A percentile compares a stretch with the other conserved stretches of the same genome.
Evolutionary conservation across 1,139 yeast genomes (phyloP).

Genomic region (Candida sp.): DNA sequence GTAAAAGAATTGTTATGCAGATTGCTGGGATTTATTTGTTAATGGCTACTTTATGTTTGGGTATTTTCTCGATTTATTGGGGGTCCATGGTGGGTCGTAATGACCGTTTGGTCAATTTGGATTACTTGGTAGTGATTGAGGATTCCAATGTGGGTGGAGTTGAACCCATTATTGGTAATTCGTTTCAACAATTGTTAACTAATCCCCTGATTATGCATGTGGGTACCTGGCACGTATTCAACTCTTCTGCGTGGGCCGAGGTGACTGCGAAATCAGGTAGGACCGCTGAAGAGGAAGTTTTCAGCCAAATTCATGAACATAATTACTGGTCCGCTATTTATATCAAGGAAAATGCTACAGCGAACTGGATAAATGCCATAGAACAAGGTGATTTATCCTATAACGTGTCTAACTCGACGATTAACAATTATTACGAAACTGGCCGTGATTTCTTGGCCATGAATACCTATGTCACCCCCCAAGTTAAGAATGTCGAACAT

Average conservation of each 20-base stretch:
- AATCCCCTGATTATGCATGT: slow-evolving; percentile 14
- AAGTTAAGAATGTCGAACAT: slow-evolving; percentile 7
- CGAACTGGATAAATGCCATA: slow-evolving; percentile 25
- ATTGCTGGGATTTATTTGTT: slow-evolving; percentile 15
- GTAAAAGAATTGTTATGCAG: slow-evolving; percentile 15
- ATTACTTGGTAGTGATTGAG: slow-evolving; percentile 40
- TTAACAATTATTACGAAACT: slow-evolving; percentile 32
- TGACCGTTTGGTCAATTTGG: slow-evolving; percentile 25
- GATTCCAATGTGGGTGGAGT: slow-evolving; percentile 22
- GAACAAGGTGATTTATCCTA: slow-evolving; percentile 20
- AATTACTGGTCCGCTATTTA: slow-evolving; percentile 42
- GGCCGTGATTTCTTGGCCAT: slow-evolving; percentile 32
- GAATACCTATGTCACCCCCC: slow-evolving; percentile 9
- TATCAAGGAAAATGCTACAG: slow-evolving; percentile 37
- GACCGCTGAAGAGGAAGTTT: slow-evolving; percentile 27
- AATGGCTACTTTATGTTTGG: slow-evolving; percentile 29
- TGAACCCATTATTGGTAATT: slow-evolving; percentile 30
- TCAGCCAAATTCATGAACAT: slow-evolving; percentile 40
- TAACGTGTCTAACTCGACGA: slow-evolving; percentile 22
- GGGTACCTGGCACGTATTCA: slow-evolving; percentile 44
- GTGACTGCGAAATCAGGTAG: slow-evolving; percentile 17
- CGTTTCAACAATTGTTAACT: slow-evolving; percentile 15
- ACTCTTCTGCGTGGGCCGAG: slow-evolving; percentile 23
- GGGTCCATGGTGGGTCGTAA: slow-evolving; percentile 35
- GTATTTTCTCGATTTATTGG: slow-evolving; percentile 40